Conservation (phyloP, 2,329 filamentous ascomycete species). For the Kalmusia sp. region DNA sequence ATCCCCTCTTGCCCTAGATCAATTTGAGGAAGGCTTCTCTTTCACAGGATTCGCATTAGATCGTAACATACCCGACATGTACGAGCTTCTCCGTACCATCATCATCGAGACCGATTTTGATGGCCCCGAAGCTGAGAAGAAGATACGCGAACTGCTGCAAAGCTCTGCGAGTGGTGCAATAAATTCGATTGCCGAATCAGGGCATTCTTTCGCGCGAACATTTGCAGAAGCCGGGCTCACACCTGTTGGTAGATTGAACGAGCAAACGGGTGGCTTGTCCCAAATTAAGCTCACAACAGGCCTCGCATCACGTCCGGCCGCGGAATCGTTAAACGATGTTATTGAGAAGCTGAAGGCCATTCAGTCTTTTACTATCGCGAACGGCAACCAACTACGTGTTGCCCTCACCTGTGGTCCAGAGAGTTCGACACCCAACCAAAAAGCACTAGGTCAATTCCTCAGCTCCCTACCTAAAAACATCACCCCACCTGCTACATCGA, state of each 20-base stretch:
- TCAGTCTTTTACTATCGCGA: conserved; percentile 77
- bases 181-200: conserved; percentile 88
- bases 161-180: conserved; percentile 87
- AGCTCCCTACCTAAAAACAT: conserved; percentile 58
- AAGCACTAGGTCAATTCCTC: conserved; percentile 75
- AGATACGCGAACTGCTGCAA: conserved; percentile 86
- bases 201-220: conserved; percentile 84
- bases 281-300: conserved; percentile 86
- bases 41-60: conserved; percentile 90
- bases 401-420: conserved; percentile 86
- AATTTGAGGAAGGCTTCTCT: conserved; percentile 80
- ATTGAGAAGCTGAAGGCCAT: conserved; percentile 86
- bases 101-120: conserved; percentile 91
- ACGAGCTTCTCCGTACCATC: conserved; percentile 80
- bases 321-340: conserved; percentile 75
- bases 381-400: conserved; percentile 72
- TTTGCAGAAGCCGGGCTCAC: conserved; percentile 84
- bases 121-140: conserved; percentile 77
- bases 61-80: conserved; percentile 88
- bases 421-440: conserved; percentile 73
- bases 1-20: conserved; percentile 73
- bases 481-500: conserved; percentile 36
- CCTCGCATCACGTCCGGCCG: conserved; percentile 74
- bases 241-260: conserved; percentile 72
- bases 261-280: conserved; percentile 88